These are phyloP conservation scores for Sclerotinia nivalis DNA, from an alignment of 2,329 filamentous ascomycete genomes.

Conservation along the genomic window DNA sequence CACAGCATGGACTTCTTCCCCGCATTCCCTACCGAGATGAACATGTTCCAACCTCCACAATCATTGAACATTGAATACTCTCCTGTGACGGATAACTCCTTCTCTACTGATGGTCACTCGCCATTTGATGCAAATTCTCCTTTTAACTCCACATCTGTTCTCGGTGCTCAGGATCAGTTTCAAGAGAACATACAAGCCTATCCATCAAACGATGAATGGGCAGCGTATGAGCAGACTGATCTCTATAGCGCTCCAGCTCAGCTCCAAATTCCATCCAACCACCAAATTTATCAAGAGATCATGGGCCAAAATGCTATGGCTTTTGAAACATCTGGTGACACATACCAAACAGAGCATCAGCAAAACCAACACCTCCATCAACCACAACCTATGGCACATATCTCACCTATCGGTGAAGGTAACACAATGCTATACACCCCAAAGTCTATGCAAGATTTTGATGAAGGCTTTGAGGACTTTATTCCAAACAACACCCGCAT, in stretches of 20 bases:
- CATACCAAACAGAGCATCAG: constrained; percentile 24
- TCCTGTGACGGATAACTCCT: constrained; percentile 36
- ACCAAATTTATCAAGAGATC: constrained; percentile 45
- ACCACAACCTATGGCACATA: constrained; percentile 50
- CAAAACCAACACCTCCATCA: background rate
- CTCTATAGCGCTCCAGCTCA: constrained; percentile 61
- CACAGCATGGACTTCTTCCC: constrained; percentile 21
- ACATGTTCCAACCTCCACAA: constrained; percentile 33
- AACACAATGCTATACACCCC: constrained; percentile 71
- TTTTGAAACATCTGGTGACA: constrained; percentile 39
- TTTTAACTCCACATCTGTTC: constrained; percentile 20
- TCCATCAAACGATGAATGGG: constrained; percentile 53
- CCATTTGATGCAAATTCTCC: constrained; percentile 45
- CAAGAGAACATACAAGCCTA: constrained; percentile 60
- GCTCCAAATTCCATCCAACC: constrained; percentile 51
- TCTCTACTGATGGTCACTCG: constrained; percentile 35
- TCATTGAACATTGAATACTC: constrained; percentile 37
- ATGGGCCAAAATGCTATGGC: constrained; percentile 30
- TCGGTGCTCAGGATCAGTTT: constrained; percentile 49
- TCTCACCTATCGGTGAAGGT: constrained; percentile 68
- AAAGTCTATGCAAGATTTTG: constrained; percentile 59
- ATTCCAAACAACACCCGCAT: constrained; percentile 31
- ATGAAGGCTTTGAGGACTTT: constrained; percentile 50
- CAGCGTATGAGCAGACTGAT: constrained; percentile 58
- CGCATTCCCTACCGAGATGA: constrained; percentile 29